Evolutionary conservation across 805 yeast genomes (phyloP), one percentile per base, ranked within the genome.

Genomic region (Cyberlindnera xishuangbannaensis): DNA sequence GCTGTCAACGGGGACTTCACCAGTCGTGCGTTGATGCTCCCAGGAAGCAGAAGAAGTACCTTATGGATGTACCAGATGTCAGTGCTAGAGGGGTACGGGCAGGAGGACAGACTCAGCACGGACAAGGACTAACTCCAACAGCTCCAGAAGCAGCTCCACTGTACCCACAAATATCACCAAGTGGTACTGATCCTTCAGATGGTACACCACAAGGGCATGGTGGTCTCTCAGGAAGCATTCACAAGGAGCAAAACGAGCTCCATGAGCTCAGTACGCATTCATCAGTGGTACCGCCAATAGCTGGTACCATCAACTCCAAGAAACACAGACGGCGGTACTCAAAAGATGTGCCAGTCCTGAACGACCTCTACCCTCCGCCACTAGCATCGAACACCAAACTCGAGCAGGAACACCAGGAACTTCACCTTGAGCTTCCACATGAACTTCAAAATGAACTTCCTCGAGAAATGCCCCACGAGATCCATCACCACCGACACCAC

Each of bases 11-110:
- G 49, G 90, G 88, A 0, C 59, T 86, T 12, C 71, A 68, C 2
- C 71, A 63, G 12, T 66, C 83, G 1, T 90, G 97, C 60, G 74
- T 73, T 20, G 97, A 92, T 61, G 96, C 96, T 5, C 92, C 92
- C 3, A 64, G 97, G 29, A 87, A 86, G 58, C 68, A 75, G 42
- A 83, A 83, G 60, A 90, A 90, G 56, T 88, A 88, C 44, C 57
- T 88, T 34, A 65, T 73, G 19, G 92, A 80, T 38, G 74, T 73
- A 76, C 36, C 41, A 13, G 41, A 37, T 4, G 34, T 33, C 12
- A 11, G 29, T 4, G 23, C 31, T 12, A n/a, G n/a, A n/a, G n/a
- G n/a, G n/a, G n/a, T n/a, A n/a, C n/a, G n/a, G n/a, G n/a, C n/a
- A n/a, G n/a, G n/a, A n/a, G n/a, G n/a, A n/a, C n/a, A n/a, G n/a